Evolutionary conservation across 345 rosid species (phyloP).

Genomic region (Eucalyptus polyanthemos): DNA sequence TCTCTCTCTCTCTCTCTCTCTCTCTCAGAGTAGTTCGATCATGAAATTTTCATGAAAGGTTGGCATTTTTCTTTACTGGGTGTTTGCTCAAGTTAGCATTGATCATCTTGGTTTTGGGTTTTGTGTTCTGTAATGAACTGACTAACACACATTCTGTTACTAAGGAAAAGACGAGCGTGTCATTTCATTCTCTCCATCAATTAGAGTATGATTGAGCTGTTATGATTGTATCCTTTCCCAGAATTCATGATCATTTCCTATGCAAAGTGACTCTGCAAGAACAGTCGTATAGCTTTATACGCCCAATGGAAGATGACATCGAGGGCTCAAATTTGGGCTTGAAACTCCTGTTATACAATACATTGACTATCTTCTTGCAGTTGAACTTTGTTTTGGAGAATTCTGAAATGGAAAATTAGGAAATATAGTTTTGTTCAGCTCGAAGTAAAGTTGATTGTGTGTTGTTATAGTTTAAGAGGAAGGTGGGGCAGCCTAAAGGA

Average conservation of each 20-base stretch:
- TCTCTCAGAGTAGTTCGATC: not conserved
- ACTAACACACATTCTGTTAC: not conserved
- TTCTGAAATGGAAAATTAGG: not conserved
- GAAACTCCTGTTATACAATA: not conserved
- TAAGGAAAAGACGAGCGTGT: not conserved
- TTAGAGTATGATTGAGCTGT: not conserved
- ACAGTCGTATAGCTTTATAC: not conserved
- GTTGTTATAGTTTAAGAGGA: conserved; percentile 61
- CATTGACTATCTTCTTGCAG: not conserved
- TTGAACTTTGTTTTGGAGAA: not conserved
- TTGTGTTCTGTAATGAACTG: not conserved
- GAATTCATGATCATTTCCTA: not conserved
- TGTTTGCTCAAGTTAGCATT: not conserved
- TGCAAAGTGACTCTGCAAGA: not conserved
- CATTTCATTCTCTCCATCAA: not conserved
- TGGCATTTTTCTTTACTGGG: not conserved
- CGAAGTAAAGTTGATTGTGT: not conserved
- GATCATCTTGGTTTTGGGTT: not conserved
- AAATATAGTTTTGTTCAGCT: not conserved
- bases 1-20: not conserved
- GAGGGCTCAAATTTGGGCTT: not conserved
- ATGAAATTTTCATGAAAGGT: not conserved
- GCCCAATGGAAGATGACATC: not conserved
- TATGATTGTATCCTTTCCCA: not conserved
- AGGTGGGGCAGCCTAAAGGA: conserved; percentile 51